Base-by-base conservation (phyloP, 495 filamentous ascomycete species). In the Daldinia grandis region DNA sequence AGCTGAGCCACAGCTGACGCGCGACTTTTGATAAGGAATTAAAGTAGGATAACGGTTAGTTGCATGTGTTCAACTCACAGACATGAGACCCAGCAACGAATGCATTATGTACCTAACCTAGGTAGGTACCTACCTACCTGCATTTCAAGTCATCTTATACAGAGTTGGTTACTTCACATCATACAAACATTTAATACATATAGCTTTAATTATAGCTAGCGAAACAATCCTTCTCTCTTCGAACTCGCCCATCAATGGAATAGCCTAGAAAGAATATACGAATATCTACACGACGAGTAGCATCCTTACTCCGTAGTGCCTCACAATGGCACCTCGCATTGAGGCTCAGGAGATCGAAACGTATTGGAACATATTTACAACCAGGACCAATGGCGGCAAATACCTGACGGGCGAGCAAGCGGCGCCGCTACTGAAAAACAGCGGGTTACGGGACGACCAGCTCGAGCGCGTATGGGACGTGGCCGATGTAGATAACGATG, bases 341-440 rank as follows among this genome's bases (percentile, higher is more conserved):
- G 94, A 97, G 74, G 90, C 95, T 78, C 91, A 92, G 83, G 96
- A 99, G 80, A 92, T 99, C 74, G 93, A 97, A 76, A 93, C 94
- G 62, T 99, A 98, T 82, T 99, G 95, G 95, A 97, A 98, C 83
- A 98, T 99, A 80, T 99, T 99, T 82, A 86, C 91, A 60, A 89
- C 93, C 37, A 86, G 97, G 60, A 86, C 89, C 65, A 90, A 91
- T 79, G 95, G 94, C 79, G 90, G 91, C 68, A 84, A 90, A 74
- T 92, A 90, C 79, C 85, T 99, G 37, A 95, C 91, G 58, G 97
- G 93, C 79, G 89, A 91, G 65, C 93, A 97, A 79, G 95, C 95
- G 50, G 94, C 95, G 72, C 90, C 92, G 25, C 92, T 98, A 58
- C 91, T 99, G 79, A 96, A 97, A 83, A 98, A 99, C 87, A 93